Evolutionary conservation across 2,329 filamentous ascomycete species (phyloP).

Genomic region (Lecanicillium sp.): DNA sequence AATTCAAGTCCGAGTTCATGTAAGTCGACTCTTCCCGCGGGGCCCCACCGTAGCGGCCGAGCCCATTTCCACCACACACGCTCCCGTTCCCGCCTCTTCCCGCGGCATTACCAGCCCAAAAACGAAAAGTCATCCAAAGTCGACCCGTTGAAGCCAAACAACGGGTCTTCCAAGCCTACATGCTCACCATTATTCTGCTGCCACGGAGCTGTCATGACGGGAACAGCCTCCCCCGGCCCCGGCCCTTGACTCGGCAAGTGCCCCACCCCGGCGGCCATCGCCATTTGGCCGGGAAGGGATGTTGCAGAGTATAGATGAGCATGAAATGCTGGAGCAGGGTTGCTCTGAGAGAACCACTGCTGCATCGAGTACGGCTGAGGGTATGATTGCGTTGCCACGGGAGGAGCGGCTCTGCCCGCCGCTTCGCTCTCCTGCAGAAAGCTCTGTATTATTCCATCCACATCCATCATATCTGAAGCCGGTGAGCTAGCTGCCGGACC

Average conservation of each 20-base stretch:
- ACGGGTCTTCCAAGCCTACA: constrained; percentile 18
- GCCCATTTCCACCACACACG: not conserved
- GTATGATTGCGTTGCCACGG: no score
- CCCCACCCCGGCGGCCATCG: no score
- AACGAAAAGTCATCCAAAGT: constrained; percentile 17
- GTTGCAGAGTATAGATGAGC: no score
- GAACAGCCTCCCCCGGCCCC: no score
- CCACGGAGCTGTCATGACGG: not conserved
- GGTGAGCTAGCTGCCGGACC: constrained; percentile 6
- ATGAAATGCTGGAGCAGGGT: no score
- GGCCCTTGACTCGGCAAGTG: no score
- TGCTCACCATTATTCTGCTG: constrained; percentile 7
- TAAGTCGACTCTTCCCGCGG: no score
- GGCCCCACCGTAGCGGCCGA: no score
- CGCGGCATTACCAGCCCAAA: constrained; percentile 5
- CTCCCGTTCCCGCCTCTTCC: not conserved
- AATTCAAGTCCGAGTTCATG: no score
- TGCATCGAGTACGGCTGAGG: no score
- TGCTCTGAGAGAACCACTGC: no score
- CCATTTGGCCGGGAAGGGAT: no score
- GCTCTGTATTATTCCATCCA: constrained; percentile 28
- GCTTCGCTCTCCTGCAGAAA: constrained; percentile 19
- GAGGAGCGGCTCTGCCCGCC: not conserved
- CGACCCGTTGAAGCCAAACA: constrained; percentile 24
- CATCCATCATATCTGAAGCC: constrained; percentile 20